These are phyloP conservation scores for Ceratorhiza oryzae-sativae DNA, from an alignment of 1,284 basidiomycete genomes.

Conservation along the genomic window DNA sequence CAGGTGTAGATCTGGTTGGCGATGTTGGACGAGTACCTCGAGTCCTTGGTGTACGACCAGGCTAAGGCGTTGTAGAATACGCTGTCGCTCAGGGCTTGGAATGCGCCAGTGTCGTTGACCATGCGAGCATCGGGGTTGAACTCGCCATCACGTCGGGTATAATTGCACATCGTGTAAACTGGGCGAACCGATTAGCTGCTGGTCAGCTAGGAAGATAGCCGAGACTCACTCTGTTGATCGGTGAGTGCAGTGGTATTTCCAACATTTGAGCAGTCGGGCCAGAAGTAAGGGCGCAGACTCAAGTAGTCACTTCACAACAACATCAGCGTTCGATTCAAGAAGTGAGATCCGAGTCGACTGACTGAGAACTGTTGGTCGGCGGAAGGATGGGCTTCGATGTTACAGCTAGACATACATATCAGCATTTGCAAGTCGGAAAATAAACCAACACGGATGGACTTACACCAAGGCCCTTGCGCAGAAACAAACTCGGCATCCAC, in stretches of 20 bases:
- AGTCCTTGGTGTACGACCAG: conserved; percentile 48
- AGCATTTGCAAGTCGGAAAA: neutral
- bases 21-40: conserved; percentile 42
- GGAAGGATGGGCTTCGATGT: conserved; percentile 49
- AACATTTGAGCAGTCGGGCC: conserved; percentile 44
- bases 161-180: conserved; percentile 29
- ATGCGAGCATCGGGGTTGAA: conserved; percentile 51
- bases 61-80: conserved; percentile 50
- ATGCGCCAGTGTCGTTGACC: conserved; percentile 48
- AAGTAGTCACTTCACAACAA: conserved; percentile 42
- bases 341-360: neutral
- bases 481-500: conserved; percentile 57
- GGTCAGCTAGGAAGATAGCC: neutral
- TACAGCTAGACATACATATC: conserved; percentile 27
- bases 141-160: conserved; percentile 46
- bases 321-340: conserved; percentile 17
- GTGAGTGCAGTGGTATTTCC: conserved; percentile 43
- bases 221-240: conserved; percentile 37
- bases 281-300: conserved; percentile 44
- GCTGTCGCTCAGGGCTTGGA: conserved; percentile 48
- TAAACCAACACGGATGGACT: conserved; percentile 46
- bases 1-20: conserved; percentile 45
- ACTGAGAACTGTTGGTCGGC: conserved; percentile 45
- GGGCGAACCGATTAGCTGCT: neutral
- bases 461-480: conserved; percentile 62